Percentiles rank a stretch among this genome's conserved stretches.
These are phyloP conservation scores for Dictyostelium intermedium DNA, from an alignment of 78 protist genomes.

Conservation along the genomic window DNA sequence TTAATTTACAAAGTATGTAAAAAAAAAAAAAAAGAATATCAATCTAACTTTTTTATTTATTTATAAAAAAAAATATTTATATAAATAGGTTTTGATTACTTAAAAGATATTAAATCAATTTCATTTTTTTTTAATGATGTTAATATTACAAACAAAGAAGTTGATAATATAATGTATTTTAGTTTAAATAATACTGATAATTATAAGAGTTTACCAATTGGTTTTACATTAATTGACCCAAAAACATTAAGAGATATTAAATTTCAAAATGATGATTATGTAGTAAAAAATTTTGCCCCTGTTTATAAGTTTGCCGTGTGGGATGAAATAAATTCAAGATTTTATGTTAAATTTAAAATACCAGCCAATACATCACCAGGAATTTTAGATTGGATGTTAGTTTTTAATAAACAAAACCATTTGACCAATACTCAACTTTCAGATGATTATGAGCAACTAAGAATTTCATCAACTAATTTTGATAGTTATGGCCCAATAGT, in stretches of 20 bases:
- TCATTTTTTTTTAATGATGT: background rate
- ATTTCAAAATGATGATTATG: too few relatives aligned
- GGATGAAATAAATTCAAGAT: background rate
- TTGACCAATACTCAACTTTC: background rate
- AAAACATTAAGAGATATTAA: background rate
- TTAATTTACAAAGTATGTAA: too few relatives aligned
- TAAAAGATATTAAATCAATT: background rate
- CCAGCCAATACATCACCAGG: background rate
- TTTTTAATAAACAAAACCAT: background rate
- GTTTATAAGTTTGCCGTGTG: background rate
- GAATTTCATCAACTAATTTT: background rate
- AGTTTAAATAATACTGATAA: background rate
- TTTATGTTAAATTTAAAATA: background rate
- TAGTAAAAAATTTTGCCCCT: background rate
- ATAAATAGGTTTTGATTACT: background rate
- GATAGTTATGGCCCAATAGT: background rate
- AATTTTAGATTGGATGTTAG: background rate
- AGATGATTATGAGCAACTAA: background rate
- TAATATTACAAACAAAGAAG: background rate
- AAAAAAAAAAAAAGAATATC: background rate
- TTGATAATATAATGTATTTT: background rate
- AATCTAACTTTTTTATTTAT: background rate
- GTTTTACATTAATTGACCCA: background rate
- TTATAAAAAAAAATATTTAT: too few relatives aligned
- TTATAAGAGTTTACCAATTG: background rate